Conservation (phyloP, 768 basidiomycete species). For the Neoboletus brunneissimus region DNA sequence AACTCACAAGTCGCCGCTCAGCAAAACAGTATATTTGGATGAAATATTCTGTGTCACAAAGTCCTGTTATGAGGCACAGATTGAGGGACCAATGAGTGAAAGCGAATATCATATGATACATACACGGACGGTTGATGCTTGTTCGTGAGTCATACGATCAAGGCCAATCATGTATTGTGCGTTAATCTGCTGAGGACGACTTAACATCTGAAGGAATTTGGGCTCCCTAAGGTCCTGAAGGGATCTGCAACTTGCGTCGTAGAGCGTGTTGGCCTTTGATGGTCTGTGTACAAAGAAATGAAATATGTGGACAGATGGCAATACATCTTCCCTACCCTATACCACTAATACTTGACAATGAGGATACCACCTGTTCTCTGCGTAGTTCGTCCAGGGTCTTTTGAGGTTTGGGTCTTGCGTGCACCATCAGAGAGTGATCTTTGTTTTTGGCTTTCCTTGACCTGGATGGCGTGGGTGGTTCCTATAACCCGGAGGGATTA, state of each 20-base stretch:
- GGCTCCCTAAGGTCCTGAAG: slow-evolving; percentile 41
- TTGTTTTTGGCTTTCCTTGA: background rate
- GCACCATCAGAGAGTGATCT: slow-evolving; percentile 6
- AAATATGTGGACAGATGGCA: background rate
- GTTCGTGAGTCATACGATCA: slow-evolving; percentile 34
- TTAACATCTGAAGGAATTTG: slow-evolving; percentile 39
- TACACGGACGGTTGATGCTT: slow-evolving; percentile 49
- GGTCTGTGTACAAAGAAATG: slow-evolving; percentile 8
- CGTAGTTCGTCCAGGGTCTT: slow-evolving; percentile 28
- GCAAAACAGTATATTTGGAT: slow-evolving; percentile 45
- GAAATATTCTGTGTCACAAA: slow-evolving; percentile 48
- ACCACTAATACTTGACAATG: slow-evolving; percentile 40
- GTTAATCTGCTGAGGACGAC: slow-evolving; percentile 35
- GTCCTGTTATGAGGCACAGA: slow-evolving; percentile 33
- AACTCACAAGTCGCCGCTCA: slow-evolving; percentile 60
- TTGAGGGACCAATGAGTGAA: background rate
- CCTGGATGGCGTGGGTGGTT: slow-evolving; percentile 11
- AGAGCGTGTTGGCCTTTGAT: slow-evolving; percentile 41
- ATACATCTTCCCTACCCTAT: slow-evolving; percentile 44
- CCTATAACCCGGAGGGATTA: slow-evolving; percentile 8
- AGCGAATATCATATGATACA: slow-evolving; percentile 11
- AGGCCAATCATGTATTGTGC: slow-evolving; percentile 42
- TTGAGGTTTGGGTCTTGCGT: background rate
- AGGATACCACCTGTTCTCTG: slow-evolving; percentile 28
- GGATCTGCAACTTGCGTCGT: slow-evolving; percentile 48